phyloP scores from a whole-genome alignment of 1,284 basidiomycete species.

The Naganishia liquefaciens region DNA sequence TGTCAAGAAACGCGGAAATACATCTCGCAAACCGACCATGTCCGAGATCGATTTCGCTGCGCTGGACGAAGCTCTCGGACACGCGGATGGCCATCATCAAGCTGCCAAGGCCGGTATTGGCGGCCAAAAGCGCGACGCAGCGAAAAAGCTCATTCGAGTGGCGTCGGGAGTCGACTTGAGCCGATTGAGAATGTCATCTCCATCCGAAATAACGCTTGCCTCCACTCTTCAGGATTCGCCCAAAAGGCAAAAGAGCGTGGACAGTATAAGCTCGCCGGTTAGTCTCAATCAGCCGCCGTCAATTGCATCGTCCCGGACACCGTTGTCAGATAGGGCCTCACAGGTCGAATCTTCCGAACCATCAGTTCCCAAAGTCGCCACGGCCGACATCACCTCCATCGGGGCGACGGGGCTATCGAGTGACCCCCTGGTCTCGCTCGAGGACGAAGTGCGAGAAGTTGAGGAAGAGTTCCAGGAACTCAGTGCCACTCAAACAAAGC shows the following conservation, averaged over 20 bases:
- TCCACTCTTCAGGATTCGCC: not conserved
- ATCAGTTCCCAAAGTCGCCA: not conserved
- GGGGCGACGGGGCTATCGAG: slow-evolving; percentile 10
- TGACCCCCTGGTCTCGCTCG: slow-evolving; percentile 3
- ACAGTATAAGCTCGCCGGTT: not conserved
- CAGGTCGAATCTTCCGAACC: not conserved
- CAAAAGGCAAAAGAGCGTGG: slow-evolving; percentile 5
- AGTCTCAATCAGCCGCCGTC: not conserved
- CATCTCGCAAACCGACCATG: slow-evolving; percentile 3
- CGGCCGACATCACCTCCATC: not conserved
- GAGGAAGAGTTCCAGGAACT: slow-evolving; percentile 40
- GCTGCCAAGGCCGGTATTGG: slow-evolving; percentile 26
- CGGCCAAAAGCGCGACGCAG: slow-evolving; percentile 25
- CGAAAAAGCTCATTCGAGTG: slow-evolving; percentile 15
- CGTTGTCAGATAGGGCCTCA: not conserved
- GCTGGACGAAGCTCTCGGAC: slow-evolving; percentile 24
- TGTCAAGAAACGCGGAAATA: not conserved
- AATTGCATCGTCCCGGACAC: not conserved
- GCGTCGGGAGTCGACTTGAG: slow-evolving; percentile 24
- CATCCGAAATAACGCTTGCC: not conserved
- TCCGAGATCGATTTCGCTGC: slow-evolving; percentile 27
- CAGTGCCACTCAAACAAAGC: slow-evolving; percentile 43
- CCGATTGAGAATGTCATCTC: not conserved
- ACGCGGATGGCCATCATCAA: slow-evolving; percentile 24
- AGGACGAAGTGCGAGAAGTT: slow-evolving; percentile 26